Percentiles rank a stretch among this genome's conserved stretches.
Evolutionary conservation across 2,329 filamentous ascomycete genomes (phyloP).

Genomic region (Calonectria pseudoreteaudii): DNA sequence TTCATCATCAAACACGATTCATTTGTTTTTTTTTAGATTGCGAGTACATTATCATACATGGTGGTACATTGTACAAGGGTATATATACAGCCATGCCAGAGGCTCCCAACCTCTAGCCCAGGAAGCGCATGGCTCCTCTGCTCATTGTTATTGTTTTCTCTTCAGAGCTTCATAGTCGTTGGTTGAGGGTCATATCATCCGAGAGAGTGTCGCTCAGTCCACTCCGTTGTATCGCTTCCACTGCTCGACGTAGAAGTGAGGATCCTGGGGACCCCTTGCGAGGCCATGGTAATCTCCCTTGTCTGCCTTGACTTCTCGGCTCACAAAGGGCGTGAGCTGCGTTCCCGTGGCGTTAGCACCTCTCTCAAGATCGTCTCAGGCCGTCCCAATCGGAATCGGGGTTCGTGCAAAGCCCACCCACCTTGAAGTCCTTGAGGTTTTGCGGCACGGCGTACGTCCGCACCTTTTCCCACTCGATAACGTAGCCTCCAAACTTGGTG

Average conservation of each 20-base stretch:
- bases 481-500: constrained; percentile 85
- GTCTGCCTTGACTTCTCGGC: constrained; percentile 65
- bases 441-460: constrained; percentile 88
- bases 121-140: constrained; percentile 8
- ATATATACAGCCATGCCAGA: constrained; percentile 46
- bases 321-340: constrained; percentile 85
- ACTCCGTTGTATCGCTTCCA: constrained; percentile 78
- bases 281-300: constrained; percentile 66
- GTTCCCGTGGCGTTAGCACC: constrained; percentile 28
- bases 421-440: constrained; percentile 77
- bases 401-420: constrained; percentile 47
- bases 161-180: background rate
- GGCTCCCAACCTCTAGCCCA: constrained; percentile 29
- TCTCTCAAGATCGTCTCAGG: background rate
- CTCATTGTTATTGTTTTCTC: constrained; percentile 1
- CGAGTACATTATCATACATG: constrained; percentile 45
- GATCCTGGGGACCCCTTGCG: constrained; percentile 68
- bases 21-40: constrained; percentile 29
- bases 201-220: constrained; percentile 53
- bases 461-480: constrained; percentile 87
- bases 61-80: constrained; percentile 45
- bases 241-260: constrained; percentile 70
- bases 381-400: background rate
- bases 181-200: background rate
- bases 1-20: constrained; percentile 25